Base-by-base conservation (phyloP, 352 stramenopile species). In the Phytophthora aleatoria region DNA sequence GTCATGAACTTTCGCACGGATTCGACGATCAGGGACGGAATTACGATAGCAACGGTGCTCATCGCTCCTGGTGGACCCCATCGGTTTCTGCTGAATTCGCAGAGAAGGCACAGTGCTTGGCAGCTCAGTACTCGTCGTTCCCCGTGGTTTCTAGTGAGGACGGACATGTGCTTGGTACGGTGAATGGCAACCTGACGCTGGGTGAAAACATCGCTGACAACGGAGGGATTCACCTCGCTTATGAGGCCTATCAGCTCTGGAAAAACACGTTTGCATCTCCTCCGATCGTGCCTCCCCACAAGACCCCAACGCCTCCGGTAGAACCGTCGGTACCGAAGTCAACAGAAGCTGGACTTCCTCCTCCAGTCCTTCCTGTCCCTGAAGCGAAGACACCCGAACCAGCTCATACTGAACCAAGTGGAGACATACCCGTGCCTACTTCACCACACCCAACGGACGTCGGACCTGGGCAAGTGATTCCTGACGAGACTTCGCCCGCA, bases 151-250 rank as follows among this genome's bases (percentile, higher is more conserved):
- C 69, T 3, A 61, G 48, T 41, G 67, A 73, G 35, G 73, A 87
- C 16, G 75, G 67, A 2, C 42, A 72, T 50, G 31, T 81, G 2
- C 51, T 91, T 13, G 81, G 81, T 48, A 73, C 79, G 31, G 76
- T 98, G 13, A 96, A 97, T 48, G 92, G 91, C 5, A 89, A 97
- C 56, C 61, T 98, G 36, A 98, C 92, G 15, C 75, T 91, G 10
- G 91, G 94, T n/a, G 92, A 98, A 63, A 98, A 98, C 64, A 96
- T 98, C 52, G 92, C 92, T 38, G 91, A 97, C 70, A 89, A 97
- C 36, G 91, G 90, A 7, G 92, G 91, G 8, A 73, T 98, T 52
- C 85, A 85, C 51, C 71, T 98, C 3, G 79, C 88, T 6, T 91
- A 92, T 45, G 69, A 95, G 54, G 94, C 89, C 7, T 90, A 97